These are phyloP conservation scores for Onygenales sp. DNA, from an alignment of 2,329 filamentous ascomycete species.

Conservation along the genomic window DNA sequence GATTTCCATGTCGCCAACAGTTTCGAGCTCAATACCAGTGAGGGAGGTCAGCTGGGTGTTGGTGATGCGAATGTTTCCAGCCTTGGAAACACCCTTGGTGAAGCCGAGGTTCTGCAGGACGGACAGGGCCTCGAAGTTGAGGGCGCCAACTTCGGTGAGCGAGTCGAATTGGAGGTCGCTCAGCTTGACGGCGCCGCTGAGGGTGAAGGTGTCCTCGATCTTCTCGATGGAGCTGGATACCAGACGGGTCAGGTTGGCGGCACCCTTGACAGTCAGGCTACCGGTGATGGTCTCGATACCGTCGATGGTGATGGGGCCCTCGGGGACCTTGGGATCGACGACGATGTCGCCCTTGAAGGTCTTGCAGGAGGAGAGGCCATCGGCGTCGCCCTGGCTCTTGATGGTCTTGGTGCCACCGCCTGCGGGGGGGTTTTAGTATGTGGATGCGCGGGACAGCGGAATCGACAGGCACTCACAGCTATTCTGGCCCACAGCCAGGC, in stretches of 20 bases:
- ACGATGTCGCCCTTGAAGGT: constrained; percentile 60
- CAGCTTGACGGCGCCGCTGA: constrained; percentile 61
- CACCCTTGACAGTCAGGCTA: constrained; percentile 42
- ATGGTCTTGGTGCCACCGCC: constrained; percentile 28
- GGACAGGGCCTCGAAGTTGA: constrained; percentile 65
- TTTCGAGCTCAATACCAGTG: constrained; percentile 67
- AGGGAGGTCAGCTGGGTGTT: constrained; percentile 78
- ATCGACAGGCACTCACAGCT: constrained; percentile 15
- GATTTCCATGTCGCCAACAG: constrained; percentile 66
- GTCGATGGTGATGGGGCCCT: constrained; percentile 52
- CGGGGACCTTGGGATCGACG: constrained; percentile 45
- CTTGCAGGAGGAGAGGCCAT: constrained; percentile 57
- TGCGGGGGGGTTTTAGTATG: not conserved
- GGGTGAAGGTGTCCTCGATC: constrained; percentile 61
- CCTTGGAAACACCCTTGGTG: constrained; percentile 56
- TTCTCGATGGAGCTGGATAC: constrained; percentile 50
- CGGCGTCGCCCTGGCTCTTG: constrained; percentile 52
- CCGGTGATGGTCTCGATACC: constrained; percentile 52
- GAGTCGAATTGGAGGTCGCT: constrained; percentile 56
- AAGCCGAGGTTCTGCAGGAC: constrained; percentile 52
- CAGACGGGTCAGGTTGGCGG: constrained; percentile 51
- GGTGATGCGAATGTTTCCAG: constrained; percentile 61
- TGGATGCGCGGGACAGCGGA: not conserved
- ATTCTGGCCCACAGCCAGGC: constrained; percentile 41
- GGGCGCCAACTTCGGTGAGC: constrained; percentile 55